These are phyloP conservation scores for Hyaloscypha variabilis DNA, from an alignment of 495 filamentous ascomycete genomes.

Conservation along the genomic window DNA sequence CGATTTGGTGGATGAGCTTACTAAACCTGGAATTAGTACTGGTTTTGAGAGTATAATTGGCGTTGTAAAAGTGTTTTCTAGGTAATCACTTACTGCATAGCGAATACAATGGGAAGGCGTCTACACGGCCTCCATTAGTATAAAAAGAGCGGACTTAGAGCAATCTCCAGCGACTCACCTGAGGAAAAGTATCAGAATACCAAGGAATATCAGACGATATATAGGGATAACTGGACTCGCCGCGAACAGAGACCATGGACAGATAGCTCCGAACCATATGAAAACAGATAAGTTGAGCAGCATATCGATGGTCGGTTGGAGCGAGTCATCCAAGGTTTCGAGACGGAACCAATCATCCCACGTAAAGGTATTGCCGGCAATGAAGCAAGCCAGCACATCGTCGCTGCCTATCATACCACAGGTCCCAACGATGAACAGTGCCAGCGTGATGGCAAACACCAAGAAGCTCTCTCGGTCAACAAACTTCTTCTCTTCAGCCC, in stretches of 20 bases:
- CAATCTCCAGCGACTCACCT: slow-evolving; percentile 27
- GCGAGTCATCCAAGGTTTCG: slow-evolving; percentile 82
- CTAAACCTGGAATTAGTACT: not conserved
- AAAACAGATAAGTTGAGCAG: slow-evolving; percentile 79
- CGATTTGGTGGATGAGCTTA: slow-evolving; percentile 79
- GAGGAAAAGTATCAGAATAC: slow-evolving; percentile 78
- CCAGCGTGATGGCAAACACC: slow-evolving; percentile 84
- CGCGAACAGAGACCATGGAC: slow-evolving; percentile 75
- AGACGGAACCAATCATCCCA: slow-evolving; percentile 94
- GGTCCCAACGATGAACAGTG: slow-evolving; percentile 81
- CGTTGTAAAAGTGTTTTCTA: not conserved
- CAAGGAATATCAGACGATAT: slow-evolving; percentile 75
- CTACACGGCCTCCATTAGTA: slow-evolving; percentile 41
- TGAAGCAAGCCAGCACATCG: slow-evolving; percentile 91
- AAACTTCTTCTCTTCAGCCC: slow-evolving; percentile 79
- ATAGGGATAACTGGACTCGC: slow-evolving; percentile 73
- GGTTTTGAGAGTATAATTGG: not conserved
- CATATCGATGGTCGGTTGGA: slow-evolving; percentile 90
- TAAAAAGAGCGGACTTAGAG: slow-evolving; percentile 24
- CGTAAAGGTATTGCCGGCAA: slow-evolving; percentile 89
- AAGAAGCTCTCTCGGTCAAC: slow-evolving; percentile 91
- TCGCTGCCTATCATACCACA: slow-evolving; percentile 90
- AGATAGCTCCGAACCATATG: slow-evolving; percentile 90
- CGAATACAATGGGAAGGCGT: slow-evolving; percentile 75
- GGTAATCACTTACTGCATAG: slow-evolving; percentile 48